Conservation (phyloP, 257 asterid genomes). For the Jacaranda copaia region DNA sequence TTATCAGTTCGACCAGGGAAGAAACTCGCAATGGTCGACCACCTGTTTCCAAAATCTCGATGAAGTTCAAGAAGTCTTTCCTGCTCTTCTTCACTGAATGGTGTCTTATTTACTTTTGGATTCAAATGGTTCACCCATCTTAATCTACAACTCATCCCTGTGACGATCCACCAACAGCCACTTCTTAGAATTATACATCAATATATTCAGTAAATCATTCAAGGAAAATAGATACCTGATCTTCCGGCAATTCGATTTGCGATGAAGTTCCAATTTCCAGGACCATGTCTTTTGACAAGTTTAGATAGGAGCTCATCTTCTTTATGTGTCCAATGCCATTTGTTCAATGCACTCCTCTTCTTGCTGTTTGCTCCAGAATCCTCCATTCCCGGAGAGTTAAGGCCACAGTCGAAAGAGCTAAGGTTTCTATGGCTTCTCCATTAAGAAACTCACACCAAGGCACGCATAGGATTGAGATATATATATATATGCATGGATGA, state of each 20-base stretch:
- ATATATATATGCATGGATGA: neutral
- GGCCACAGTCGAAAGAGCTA: neutral
- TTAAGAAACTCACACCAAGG: neutral
- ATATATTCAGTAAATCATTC: neutral
- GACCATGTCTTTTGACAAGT: constrained; percentile 31
- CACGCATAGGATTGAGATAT: neutral
- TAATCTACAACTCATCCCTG: constrained; percentile 41
- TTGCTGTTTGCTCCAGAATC: neutral
- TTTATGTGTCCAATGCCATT: constrained; percentile 29
- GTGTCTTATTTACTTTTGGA: constrained; percentile 23
- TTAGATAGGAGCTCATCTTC: constrained; percentile 29
- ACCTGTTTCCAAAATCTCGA: constrained; percentile 22
- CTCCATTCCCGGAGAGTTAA: constrained; percentile 26
- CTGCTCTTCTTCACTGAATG: constrained; percentile 32
- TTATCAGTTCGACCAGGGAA: constrained; percentile 31
- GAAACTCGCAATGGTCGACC: constrained; percentile 21
- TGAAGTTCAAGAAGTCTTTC: constrained; percentile 28
- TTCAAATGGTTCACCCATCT: constrained; percentile 40
- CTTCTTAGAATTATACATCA: constrained; percentile 10
- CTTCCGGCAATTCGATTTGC: constrained; percentile 29
- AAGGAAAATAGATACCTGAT: constrained; percentile 26
- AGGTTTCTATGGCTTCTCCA: constrained; percentile 16
- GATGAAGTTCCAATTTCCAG: constrained; percentile 17
- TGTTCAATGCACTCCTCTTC: constrained; percentile 3
- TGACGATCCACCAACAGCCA: neutral